Conservation (phyloP, 2,329 filamentous ascomycete genomes). For the Mycogone perniciosa region DNA sequence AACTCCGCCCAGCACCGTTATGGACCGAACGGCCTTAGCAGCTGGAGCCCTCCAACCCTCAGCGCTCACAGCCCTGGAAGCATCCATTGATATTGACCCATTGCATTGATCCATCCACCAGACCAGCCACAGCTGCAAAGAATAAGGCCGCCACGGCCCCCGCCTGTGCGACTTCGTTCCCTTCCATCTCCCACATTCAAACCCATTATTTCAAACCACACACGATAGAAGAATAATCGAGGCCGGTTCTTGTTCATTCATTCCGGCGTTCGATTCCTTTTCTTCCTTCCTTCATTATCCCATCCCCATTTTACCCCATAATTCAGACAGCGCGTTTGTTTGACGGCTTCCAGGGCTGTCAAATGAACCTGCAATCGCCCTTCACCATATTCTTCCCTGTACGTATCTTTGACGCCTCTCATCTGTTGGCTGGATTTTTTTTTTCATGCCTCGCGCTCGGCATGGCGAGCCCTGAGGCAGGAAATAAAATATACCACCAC, state of each 20-base stretch:
- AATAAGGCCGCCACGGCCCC: constrained; percentile 25
- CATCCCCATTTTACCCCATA: background rate
- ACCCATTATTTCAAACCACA: constrained; percentile 2
- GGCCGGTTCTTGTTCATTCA: constrained; percentile 18
- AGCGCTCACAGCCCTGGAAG: background rate
- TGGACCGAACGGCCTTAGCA: too few relatives aligned
- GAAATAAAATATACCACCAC: background rate
- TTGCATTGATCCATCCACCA: too few relatives aligned
- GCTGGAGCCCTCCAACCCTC: background rate
- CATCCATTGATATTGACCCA: background rate
- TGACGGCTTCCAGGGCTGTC: constrained; percentile 77
- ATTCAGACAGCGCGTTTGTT: constrained; percentile 71
- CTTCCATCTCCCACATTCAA: constrained; percentile 14
- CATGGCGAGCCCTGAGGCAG: background rate
- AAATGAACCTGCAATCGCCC: constrained; percentile 93
- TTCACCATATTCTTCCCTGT: constrained; percentile 57
- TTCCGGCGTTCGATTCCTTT: constrained; percentile 11
- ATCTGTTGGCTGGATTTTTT: background rate
- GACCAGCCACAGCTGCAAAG: constrained; percentile 12
- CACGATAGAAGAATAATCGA: constrained; percentile 11
- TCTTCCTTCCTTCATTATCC: constrained; percentile 8
- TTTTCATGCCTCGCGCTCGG: background rate
- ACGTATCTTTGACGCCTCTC: constrained; percentile 29
- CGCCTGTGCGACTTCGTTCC: constrained; percentile 13
- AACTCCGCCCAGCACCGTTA: too few relatives aligned